These are phyloP conservation scores for Calocybe indica DNA, from an alignment of 768 basidiomycete species.

Conservation along the genomic window DNA sequence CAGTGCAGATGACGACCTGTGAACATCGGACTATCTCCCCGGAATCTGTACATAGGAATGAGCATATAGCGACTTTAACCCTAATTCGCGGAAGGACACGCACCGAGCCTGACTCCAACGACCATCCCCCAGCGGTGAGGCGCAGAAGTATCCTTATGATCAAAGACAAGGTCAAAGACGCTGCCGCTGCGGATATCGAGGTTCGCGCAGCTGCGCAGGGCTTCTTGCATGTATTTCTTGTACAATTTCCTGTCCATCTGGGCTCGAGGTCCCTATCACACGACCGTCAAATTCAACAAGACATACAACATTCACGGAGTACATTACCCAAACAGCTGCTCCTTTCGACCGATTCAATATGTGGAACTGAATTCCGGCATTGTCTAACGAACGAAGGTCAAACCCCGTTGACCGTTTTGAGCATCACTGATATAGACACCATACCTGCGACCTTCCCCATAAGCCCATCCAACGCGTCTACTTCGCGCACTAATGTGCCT, in stretches of 20 bases:
- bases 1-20: slow-evolving; percentile 84
- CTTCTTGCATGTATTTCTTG: slow-evolving; percentile 74
- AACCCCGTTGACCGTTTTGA: too few species aligned
- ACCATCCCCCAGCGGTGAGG: slow-evolving; percentile 45
- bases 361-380: slow-evolving; percentile 85
- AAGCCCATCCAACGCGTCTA: slow-evolving; percentile 85
- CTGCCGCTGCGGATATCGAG: slow-evolving; percentile 67
- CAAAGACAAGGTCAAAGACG: slow-evolving; percentile 74
- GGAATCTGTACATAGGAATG: slow-evolving; percentile 38
- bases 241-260: slow-evolving; percentile 86
- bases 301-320: not conserved
- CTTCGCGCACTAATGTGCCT: slow-evolving; percentile 85
- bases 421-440: slow-evolving; percentile 10
- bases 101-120: slow-evolving; percentile 65
- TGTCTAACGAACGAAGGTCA: slow-evolving; percentile 34
- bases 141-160: slow-evolving; percentile 31
- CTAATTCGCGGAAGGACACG: slow-evolving; percentile 3
- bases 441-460: slow-evolving; percentile 80
- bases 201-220: slow-evolving; percentile 58
- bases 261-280: slow-evolving; percentile 74
- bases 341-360: slow-evolving; percentile 84
- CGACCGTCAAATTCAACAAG: not conserved
- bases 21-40: slow-evolving; percentile 74
- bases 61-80: not conserved
- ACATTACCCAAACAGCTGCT: slow-evolving; percentile 79